Conservation (phyloP, 805 yeast species). For the Kuraishia molischiana region DNA sequence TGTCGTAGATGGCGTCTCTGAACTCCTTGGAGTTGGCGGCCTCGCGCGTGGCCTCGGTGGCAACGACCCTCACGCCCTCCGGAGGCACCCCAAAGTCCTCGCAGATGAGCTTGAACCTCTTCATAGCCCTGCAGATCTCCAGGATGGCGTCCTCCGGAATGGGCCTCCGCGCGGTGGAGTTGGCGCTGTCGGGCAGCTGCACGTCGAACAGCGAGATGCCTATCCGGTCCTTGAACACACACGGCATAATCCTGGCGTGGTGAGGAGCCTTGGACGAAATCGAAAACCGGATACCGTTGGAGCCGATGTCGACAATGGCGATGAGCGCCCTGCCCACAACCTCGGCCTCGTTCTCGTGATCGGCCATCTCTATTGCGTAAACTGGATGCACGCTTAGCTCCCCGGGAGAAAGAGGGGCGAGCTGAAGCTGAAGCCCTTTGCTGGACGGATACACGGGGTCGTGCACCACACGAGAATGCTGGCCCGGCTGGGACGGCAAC, state of each 20-base stretch:
- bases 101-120: slow-evolving; percentile 60
- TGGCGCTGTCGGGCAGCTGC: slow-evolving; percentile 26
- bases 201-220: slow-evolving; percentile 63
- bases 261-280: slow-evolving; percentile 60
- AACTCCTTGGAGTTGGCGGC: slow-evolving; percentile 57
- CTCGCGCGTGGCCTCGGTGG: slow-evolving; percentile 67
- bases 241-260: slow-evolving; percentile 70
- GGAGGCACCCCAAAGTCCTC: slow-evolving; percentile 62
- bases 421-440: no score
- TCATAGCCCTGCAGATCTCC: slow-evolving; percentile 55
- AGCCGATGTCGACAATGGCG: slow-evolving; percentile 70
- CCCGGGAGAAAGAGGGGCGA: slow-evolving; percentile 1
- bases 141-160: slow-evolving; percentile 46
- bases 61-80: slow-evolving; percentile 54
- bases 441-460: no score
- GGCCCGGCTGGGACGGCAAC: no score
- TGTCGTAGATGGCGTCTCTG: slow-evolving; percentile 41
- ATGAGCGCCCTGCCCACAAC: slow-evolving; percentile 47
- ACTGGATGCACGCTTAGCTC: no score
- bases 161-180: slow-evolving; percentile 28
- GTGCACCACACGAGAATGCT: no score
- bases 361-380: no score
- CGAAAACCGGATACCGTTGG: slow-evolving; percentile 66
- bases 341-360: slow-evolving; percentile 29
- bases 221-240: slow-evolving; percentile 65